phyloP scores from a whole-genome alignment of 768 basidiomycete genomes.

The Trametes villosa region DNA sequence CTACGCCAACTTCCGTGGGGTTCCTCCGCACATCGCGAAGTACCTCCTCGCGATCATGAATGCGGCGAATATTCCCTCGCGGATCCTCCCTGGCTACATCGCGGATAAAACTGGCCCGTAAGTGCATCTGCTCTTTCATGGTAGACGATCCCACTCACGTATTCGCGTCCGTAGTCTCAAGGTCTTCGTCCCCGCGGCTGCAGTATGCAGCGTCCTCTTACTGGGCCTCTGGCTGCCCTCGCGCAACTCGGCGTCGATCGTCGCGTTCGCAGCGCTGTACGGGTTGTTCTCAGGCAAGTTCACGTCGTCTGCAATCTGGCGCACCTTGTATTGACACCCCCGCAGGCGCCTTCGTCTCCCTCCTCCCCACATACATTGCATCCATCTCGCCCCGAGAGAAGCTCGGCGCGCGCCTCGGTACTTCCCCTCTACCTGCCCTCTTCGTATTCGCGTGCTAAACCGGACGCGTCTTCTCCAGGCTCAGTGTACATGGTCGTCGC shows the following conservation, averaged over 20 bases:
- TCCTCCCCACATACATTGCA: slow-evolving; percentile 37
- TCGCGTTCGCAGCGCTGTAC: slow-evolving; percentile 36
- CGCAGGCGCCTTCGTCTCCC: slow-evolving; percentile 35
- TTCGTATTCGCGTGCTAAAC: neutral
- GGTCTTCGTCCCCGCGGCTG: slow-evolving; percentile 33
- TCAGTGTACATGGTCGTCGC: slow-evolving; percentile 38
- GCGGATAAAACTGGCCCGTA: slow-evolving; percentile 36
- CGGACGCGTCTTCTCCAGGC: slow-evolving; percentile 21
- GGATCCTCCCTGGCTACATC: slow-evolving; percentile 36
- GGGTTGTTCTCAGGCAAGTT: slow-evolving; percentile 37
- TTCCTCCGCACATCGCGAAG: slow-evolving; percentile 27
- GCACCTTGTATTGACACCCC: neutral
- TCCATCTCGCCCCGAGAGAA: slow-evolving; percentile 36
- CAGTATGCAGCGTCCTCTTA: slow-evolving; percentile 30
- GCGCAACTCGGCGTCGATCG: slow-evolving; percentile 29
- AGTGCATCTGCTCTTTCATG: slow-evolving; percentile 12
- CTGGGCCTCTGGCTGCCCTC: slow-evolving; percentile 38
- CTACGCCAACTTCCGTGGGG: slow-evolving; percentile 34
- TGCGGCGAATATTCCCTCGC: slow-evolving; percentile 33
- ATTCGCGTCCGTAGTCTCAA: slow-evolving; percentile 26
- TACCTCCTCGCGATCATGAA: slow-evolving; percentile 40
- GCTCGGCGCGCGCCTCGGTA: slow-evolving; percentile 39
- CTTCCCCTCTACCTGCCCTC: neutral
- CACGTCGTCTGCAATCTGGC: neutral
- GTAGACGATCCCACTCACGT: too few relatives aligned